Conservation (phyloP, 768 basidiomycete species). For the Xerocomellus dryophilus region DNA sequence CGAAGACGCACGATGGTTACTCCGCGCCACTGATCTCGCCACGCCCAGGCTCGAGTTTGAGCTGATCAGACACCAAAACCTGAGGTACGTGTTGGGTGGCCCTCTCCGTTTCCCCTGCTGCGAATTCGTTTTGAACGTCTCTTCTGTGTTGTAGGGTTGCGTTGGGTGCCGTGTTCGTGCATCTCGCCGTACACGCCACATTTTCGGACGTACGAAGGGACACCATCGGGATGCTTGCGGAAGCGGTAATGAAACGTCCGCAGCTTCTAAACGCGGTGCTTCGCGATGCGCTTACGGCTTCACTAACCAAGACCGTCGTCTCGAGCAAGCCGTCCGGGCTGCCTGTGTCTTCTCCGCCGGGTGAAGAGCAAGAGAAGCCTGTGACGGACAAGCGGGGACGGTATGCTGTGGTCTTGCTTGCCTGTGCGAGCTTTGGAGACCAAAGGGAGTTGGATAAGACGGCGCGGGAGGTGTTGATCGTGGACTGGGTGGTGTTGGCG, state of each 20-base stretch:
- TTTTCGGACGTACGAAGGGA: conserved; percentile 52
- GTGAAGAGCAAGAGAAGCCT: conserved; percentile 39
- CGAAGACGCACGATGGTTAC: conserved; percentile 73
- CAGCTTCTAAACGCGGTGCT: conserved; percentile 50
- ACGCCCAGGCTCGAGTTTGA: conserved; percentile 48
- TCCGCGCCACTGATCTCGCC: conserved; percentile 57
- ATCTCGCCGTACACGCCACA: conserved; percentile 61
- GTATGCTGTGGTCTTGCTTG: conserved; percentile 51
- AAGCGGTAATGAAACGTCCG: conserved; percentile 40
- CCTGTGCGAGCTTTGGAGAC: conserved; percentile 43
- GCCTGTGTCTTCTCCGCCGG: background rate
- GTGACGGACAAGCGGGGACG: conserved; percentile 50
- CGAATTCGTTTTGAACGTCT: background rate
- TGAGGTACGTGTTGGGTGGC: conserved; percentile 38
- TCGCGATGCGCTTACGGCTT: conserved; percentile 54
- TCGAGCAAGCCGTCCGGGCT: conserved; percentile 22
- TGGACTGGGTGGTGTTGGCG: conserved; percentile 60
- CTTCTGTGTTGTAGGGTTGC: conserved; percentile 42
- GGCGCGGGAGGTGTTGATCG: conserved; percentile 45
- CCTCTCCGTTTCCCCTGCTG: no score
- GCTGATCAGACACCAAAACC: conserved; percentile 47
- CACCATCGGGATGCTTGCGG: conserved; percentile 42
- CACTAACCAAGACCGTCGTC: conserved; percentile 40
- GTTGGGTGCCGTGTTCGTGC: conserved; percentile 63
- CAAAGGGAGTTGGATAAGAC: conserved; percentile 35